phyloP scores from a whole-genome alignment of 2,329 filamentous ascomycete species.

The Pseudogymnoascus sp. region DNA sequence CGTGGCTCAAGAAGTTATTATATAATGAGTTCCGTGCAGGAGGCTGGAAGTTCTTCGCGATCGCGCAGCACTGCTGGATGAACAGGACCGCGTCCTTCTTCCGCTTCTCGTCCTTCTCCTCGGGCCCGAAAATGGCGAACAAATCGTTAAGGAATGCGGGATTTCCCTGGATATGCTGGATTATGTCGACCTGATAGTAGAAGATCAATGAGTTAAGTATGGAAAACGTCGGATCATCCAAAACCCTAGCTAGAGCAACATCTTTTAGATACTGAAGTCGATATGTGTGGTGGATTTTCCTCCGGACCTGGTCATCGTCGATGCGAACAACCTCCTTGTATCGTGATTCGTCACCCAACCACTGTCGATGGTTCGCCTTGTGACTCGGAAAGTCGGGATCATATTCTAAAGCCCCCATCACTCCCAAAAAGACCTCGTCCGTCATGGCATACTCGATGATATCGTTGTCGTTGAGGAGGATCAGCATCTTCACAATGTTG shows the following conservation, averaged over 20 bases:
- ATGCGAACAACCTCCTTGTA: constrained; percentile 97
- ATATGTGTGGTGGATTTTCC: constrained; percentile 95
- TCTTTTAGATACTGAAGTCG: constrained; percentile 95
- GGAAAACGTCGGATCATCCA: constrained; percentile 96
- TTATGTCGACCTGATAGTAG: constrained; percentile 97
- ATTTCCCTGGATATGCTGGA: constrained; percentile 87
- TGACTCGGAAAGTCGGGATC: constrained; percentile 96
- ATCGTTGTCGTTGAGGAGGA: constrained; percentile 85
- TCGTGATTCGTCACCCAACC: constrained; percentile 77
- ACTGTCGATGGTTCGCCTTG: constrained; percentile 94
- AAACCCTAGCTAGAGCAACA: constrained; percentile 90
- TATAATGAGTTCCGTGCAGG: constrained; percentile 75
- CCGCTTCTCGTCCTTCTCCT: constrained; percentile 57
- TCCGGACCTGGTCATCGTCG: constrained; percentile 69
- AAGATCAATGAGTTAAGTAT: constrained; percentile 97
- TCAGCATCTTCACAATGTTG: constrained; percentile 96
- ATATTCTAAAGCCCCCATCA: constrained; percentile 94
- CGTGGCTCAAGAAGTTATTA: constrained; percentile 81
- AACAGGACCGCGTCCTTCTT: constrained; percentile 95
- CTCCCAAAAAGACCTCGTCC: constrained; percentile 80
- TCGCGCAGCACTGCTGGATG: constrained; percentile 90
- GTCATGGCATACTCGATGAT: constrained; percentile 93
- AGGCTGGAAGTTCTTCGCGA: constrained; percentile 89
- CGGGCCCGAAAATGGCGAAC: constrained; percentile 73
- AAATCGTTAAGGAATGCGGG: constrained; percentile 71